Base-by-base conservation (phyloP, 768 basidiomycete genomes). In the Butyriboletus loyo region DNA sequence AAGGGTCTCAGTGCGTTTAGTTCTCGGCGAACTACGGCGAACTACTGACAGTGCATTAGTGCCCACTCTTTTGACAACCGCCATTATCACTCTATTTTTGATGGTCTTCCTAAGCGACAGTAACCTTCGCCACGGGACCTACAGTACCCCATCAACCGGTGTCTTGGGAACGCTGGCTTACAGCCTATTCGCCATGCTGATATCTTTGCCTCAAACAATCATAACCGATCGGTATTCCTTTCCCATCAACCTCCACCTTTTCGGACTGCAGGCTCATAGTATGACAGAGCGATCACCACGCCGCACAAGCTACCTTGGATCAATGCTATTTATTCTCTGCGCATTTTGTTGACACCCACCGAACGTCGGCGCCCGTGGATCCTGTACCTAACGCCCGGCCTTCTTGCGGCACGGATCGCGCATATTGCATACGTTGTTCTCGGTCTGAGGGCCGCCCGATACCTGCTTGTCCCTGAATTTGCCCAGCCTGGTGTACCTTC, bases 311-410 rank as follows among this genome's bases (percentile, higher is more conserved):
- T 94, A 31, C 79, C 85, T 3, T 90, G 80, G 62, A 77, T 86
- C 61, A 72, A 77, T 31, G 73, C 77, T 2, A 62, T 78, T 50
- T 74, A 79, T 54, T 80, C 86, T 19, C 68, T 92, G 15, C 86
- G 87, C 21, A 68, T 85, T 53, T 74, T 93, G 31, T 75, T 93
- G 50, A 93, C 91, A 1, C 86, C 89, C 6, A 91, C 89, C 7
- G 91, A 93, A 66, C 82, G 84, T 47, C 78, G 80, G 27, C 79
- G 79, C 10, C 91, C 89, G 3, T 93, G 89, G 89, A 77, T 85
- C 35, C 66, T 93, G 39, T 93, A 90, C 65, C 60, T 89, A 37
- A 92, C 90, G 1, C 91, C 91, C 0, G 91, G 82, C 15, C 71
- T 86, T 37, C 69, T 82, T 34, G 62, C 70, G 3, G 69, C 75